Base-by-base conservation (phyloP, 306 rosid genomes). In the Sechiopsis laciniata region DNA sequence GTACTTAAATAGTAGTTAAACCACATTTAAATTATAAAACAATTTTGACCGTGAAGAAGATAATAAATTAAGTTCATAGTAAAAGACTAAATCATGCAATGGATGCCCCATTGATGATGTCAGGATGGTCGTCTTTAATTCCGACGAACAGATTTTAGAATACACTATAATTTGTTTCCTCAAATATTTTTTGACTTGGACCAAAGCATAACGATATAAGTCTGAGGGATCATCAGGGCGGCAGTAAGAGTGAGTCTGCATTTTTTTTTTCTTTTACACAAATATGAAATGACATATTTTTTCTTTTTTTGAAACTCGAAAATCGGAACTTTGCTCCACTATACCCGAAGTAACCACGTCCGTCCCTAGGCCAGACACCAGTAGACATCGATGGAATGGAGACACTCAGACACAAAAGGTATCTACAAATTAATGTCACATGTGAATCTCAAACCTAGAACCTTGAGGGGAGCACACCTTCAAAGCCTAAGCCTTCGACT, bases 201-300 rank as follows among this genome's bases (percentile, higher is more conserved):
- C 40, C 57, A 68, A 68, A 68, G 20, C 73, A 48, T 68, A 68
- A 46, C 20, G 48, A 46, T 8, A 67, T 48, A 68, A 68, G 32
- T 48, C 13, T 48, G 37, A 7, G 14, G 37, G 16, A 68, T 48
- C 55, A 66, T 20, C 73, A 68, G 42, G 52, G 20, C 12, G 7
- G 56, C 56, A 6, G 55, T 5, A 40, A 19, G 32, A 42, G 54
- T 66, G 35, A 3, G n/a, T 66, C 17, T n/a, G n/a, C n/a, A n/a
- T n/a, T n/a, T n/a, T n/a, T n/a, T n/a, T n/a, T n/a, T n/a, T n/a
- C n/a, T n/a, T n/a, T n/a, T n/a, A n/a, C n/a, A n/a, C n/a, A n/a
- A n/a, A n/a, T n/a, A n/a, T n/a, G n/a, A n/a, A n/a, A n/a, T n/a
- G n/a, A n/a, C n/a, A n/a, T n/a, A n/a, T n/a, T n/a, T n/a, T n/a